phyloP scores from a whole-genome alignment of 768 basidiomycete species.

The Pulveroboletus sp. region DNA sequence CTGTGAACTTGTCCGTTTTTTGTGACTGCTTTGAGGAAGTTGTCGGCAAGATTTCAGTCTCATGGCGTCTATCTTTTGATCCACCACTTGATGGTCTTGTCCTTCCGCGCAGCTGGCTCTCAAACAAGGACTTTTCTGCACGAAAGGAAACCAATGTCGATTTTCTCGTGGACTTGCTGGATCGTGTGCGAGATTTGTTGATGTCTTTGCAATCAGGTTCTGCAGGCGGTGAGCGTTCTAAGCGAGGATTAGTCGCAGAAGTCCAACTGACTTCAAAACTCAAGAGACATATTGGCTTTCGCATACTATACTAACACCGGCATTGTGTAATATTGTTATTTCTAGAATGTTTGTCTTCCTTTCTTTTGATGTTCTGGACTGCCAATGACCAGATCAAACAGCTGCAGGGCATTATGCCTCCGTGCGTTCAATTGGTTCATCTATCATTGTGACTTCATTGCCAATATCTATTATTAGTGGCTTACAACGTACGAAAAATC shows the following conservation, averaged over 20 bases:
- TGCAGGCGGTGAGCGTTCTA: conserved; percentile 18
- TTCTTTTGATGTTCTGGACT: neutral
- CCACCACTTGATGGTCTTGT: conserved; percentile 40
- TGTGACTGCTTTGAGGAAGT: conserved; percentile 51
- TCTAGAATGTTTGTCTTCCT: conserved; percentile 39
- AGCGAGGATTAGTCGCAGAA: neutral
- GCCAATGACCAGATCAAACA: neutral
- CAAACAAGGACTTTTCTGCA: conserved; percentile 9
- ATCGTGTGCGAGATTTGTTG: conserved; percentile 21
- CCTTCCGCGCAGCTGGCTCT: conserved; percentile 53
- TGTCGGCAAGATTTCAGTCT: conserved; percentile 38
- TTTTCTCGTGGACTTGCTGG: conserved; percentile 9
- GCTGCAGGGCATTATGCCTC: conserved; percentile 45
- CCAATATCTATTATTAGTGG: neutral
- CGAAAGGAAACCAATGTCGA: conserved; percentile 9
- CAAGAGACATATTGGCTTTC: conserved; percentile 5
- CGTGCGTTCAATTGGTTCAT: conserved; percentile 31
- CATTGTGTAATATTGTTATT: conserved; percentile 36
- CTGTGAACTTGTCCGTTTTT: conserved; percentile 42
- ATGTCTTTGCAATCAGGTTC: conserved; percentile 27
- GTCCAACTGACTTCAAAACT: neutral
- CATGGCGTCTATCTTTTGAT: conserved; percentile 19
- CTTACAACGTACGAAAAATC: conserved; percentile 24
- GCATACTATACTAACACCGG: conserved; percentile 3
- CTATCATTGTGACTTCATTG: neutral